phyloP scores from a whole-genome alignment of 805 yeast species.

The Candida insectalens region DNA sequence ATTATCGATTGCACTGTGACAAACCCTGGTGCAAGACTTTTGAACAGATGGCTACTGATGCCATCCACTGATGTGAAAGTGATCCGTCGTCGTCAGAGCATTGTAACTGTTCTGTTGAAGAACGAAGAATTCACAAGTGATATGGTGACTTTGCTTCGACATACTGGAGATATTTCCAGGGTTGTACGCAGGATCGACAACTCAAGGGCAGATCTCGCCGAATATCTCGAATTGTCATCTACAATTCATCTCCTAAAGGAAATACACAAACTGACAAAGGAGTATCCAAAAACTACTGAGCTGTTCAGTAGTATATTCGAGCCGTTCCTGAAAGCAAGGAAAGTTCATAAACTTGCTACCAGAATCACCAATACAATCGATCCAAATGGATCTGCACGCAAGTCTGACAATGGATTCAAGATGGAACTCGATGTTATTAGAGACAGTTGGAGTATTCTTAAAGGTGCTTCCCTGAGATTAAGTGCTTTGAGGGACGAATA shows the following conservation, averaged over 20 bases:
- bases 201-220: conserved; percentile 19
- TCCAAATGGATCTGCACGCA: conserved; percentile 8
- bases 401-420: conserved; percentile 8
- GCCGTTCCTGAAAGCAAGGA: conserved; percentile 7
- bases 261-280: conserved; percentile 16
- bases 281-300: conserved; percentile 5
- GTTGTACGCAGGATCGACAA: conserved; percentile 50
- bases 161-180: conserved; percentile 48
- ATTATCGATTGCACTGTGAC: conserved; percentile 69
- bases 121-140: conserved; percentile 20
- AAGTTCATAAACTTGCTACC: conserved; percentile 14
- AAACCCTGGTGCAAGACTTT: conserved; percentile 68
- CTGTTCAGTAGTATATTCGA: conserved; percentile 14
- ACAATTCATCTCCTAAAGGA: conserved; percentile 19
- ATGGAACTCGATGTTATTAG: conserved; percentile 17
- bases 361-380: conserved; percentile 21
- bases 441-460: conserved; percentile 17
- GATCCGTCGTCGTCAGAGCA: conserved; percentile 44
- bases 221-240: conserved; percentile 20
- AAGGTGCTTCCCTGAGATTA: conserved; percentile 13
- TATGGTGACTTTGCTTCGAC: conserved; percentile 28
- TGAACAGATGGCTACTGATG: conserved; percentile 72
- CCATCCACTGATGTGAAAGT: conserved; percentile 58
- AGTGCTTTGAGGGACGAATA: conserved; percentile 12
- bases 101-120: conserved; percentile 34